These are phyloP conservation scores for Colletotrichum caudatum DNA, from an alignment of 2,329 filamentous ascomycete genomes.

Conservation along the genomic window DNA sequence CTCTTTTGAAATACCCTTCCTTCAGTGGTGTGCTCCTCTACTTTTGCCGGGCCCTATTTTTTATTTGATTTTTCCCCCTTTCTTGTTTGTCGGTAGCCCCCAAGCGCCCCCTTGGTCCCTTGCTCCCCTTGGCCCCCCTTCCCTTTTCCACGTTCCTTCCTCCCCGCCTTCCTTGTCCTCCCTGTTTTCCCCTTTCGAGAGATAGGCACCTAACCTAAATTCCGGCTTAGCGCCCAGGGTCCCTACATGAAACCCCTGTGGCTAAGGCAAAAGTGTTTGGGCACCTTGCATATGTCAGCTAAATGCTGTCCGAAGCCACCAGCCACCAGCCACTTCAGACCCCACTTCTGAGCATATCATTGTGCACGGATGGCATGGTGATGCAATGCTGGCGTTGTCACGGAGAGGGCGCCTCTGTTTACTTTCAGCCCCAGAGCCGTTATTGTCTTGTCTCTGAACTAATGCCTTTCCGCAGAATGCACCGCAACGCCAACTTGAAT, in stretches of 20 bases:
- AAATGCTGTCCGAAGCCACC: slow-evolving; percentile 23
- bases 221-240: slow-evolving; percentile 36
- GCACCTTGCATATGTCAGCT: slow-evolving; percentile 27
- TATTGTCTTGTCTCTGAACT: slow-evolving; percentile 26
- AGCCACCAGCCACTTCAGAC: slow-evolving; percentile 37
- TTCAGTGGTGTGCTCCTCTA: slow-evolving; percentile 4
- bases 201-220: slow-evolving; percentile 28
- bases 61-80: not conserved
- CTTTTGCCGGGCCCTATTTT: not conserved
- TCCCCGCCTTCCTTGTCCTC: slow-evolving; percentile 20
- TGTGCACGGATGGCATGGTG: slow-evolving; percentile 11
- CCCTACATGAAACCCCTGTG: slow-evolving; percentile 40
- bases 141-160: slow-evolving; percentile 40
- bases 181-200: slow-evolving; percentile 36
- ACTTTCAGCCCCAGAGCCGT: slow-evolving; percentile 27
- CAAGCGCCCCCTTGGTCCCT: slow-evolving; percentile 21
- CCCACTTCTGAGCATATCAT: slow-evolving; percentile 10
- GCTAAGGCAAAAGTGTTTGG: slow-evolving; percentile 7
- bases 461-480: slow-evolving; percentile 14
- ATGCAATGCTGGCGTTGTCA: slow-evolving; percentile 48
- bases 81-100: slow-evolving; percentile 18
- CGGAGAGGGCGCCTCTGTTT: slow-evolving; percentile 41
- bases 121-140: slow-evolving; percentile 16
- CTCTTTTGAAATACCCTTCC: not conserved
- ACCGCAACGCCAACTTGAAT: slow-evolving; percentile 14